Evolutionary conservation across 192 early-diverging fungal species (phyloP), one percentile per base, ranked within the genome.

Genomic region (Coemansia sp.): DNA sequence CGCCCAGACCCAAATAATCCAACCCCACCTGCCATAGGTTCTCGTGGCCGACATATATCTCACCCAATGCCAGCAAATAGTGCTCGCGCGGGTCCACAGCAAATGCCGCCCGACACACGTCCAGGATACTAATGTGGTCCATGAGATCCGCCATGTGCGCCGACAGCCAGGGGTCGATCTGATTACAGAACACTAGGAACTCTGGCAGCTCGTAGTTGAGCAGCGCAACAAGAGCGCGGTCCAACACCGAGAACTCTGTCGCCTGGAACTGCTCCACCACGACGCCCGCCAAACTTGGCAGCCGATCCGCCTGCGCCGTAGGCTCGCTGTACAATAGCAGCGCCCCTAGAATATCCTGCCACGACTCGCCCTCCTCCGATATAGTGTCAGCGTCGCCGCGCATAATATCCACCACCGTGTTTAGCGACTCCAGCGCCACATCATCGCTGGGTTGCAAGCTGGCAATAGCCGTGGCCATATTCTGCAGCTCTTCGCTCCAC

Each of bases 111-210:
- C 69, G 74, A 44, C 84, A 86, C 17, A 74, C 68, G 34, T 86
- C 88, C 15, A 88, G 74, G 19, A 84, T 74, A 29, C 83, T 72
- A 0, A 87, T 60, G 5, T 87, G 85, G 32, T 87, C 77, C 78
- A 92, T 66, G 1, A 87, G 71, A 68, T 90, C 88, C 0, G 79
- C 67, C 0, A 88, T 24, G 45, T 92, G 90, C 0, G 89, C 85
- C 11, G 87, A 83, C 9, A 92, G 79, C 89, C 89, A 90, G 4
- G 67, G 58, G 44, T 89, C 84, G 61, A 81, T 79, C 42, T 72
- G 75, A 42, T 48, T 66, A 50, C 76, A 68, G 65, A 68, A 62
- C 34, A 84, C 76, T 41, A 86, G 82, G 40, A 89, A 79, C 44
- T 80, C 77, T 13, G 84, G 61, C 65, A 75, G 51, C 59, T 80